These are phyloP conservation scores for Galerina marginata DNA, from an alignment of 768 basidiomycete species.

Conservation along the genomic window DNA sequence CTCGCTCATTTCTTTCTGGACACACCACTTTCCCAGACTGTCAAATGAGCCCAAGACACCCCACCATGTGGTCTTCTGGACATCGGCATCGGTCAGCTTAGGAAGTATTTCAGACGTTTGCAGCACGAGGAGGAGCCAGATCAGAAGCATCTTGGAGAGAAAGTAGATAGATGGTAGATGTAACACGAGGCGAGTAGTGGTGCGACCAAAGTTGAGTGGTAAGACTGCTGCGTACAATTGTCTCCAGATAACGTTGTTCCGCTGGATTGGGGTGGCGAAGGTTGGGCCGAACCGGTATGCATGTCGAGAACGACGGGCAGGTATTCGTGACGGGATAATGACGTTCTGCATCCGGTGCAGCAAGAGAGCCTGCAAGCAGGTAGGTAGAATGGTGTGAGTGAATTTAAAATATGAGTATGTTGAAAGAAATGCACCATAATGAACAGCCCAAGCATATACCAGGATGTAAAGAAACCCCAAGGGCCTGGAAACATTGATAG, in stretches of 20 bases:
- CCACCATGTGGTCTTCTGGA: constrained; percentile 7
- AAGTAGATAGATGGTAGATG: constrained; percentile 71
- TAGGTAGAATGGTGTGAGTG: not conserved
- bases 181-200: constrained; percentile 59
- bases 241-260: constrained; percentile 22
- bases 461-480: constrained; percentile 75
- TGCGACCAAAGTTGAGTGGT: constrained; percentile 67
- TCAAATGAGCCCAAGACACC: constrained; percentile 29
- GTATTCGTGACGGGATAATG: constrained; percentile 65
- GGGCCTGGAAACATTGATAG: constrained; percentile 54
- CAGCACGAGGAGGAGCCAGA: constrained; percentile 64
- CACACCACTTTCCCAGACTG: constrained; percentile 49
- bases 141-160: constrained; percentile 56
- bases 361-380: constrained; percentile 59
- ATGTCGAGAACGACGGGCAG: constrained; percentile 32
- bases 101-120: constrained; percentile 51
- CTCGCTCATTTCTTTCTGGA: constrained; percentile 57
- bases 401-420: not conserved
- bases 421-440: constrained; percentile 54
- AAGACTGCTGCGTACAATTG: constrained; percentile 48
- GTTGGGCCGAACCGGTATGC: constrained; percentile 27
- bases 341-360: constrained; percentile 81
- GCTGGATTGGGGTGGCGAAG: constrained; percentile 19
- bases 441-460: constrained; percentile 71
- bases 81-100: constrained; percentile 22